These are phyloP conservation scores for Sordaria brevicollis DNA, from an alignment of 495 filamentous ascomycete genomes.

Conservation along the genomic window DNA sequence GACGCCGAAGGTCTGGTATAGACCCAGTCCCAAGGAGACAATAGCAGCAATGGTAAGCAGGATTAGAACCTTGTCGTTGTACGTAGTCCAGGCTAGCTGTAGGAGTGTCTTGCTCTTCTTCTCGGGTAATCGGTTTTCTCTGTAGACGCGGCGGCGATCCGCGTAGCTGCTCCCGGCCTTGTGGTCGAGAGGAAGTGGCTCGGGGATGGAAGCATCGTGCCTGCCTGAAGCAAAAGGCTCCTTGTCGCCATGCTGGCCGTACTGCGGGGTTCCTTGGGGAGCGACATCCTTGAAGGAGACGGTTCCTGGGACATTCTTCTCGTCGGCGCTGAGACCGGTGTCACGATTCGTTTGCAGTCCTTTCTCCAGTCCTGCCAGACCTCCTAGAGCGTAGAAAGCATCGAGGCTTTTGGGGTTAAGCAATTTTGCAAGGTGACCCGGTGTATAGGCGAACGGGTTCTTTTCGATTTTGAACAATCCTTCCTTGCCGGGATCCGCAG, in stretches of 20 bases:
- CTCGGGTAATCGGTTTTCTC: constrained; percentile 61
- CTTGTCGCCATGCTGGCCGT: constrained; percentile 17
- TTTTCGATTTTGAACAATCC: constrained; percentile 50
- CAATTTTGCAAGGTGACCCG: constrained; percentile 62
- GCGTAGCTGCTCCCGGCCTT: constrained; percentile 30
- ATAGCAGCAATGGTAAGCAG: constrained; percentile 61
- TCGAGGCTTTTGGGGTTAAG: constrained; percentile 62
- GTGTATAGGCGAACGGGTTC: constrained; percentile 59
- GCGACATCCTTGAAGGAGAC: constrained; percentile 49
- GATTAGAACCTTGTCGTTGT: constrained; percentile 79
- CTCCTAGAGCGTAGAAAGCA: constrained; percentile 59
- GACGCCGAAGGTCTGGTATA: constrained; percentile 55
- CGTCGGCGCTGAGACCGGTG: constrained; percentile 56
- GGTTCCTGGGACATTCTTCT: constrained; percentile 43
- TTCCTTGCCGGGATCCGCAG: constrained; percentile 54
- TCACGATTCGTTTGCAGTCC: constrained; percentile 55
- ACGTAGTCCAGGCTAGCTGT: constrained; percentile 70
- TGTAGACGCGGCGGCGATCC: constrained; percentile 57
- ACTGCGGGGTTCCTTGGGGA: constrained; percentile 22
- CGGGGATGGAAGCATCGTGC: constrained; percentile 1
- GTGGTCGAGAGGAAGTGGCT: background rate
- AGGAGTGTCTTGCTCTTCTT: constrained; percentile 65
- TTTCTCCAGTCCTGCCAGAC: constrained; percentile 53
- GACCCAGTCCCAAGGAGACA: constrained; percentile 60
- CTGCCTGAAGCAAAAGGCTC: constrained; percentile 11